phyloP scores from a whole-genome alignment of 176 grass and related monocot species.

The Eleusine indica region DNA sequence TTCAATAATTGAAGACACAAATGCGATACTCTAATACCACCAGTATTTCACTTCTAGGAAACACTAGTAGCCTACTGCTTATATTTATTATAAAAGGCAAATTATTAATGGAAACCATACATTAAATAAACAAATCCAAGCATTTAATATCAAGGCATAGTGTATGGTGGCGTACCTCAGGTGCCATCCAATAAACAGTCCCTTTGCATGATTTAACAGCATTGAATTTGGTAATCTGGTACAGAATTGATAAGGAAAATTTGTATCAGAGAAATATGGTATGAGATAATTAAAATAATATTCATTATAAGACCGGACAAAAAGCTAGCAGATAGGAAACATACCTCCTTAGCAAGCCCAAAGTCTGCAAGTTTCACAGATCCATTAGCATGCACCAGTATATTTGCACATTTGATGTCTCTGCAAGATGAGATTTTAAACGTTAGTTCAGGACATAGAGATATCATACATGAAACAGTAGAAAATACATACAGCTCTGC shows the following conservation, averaged over 20 bases:
- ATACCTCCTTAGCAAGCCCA: conserved; percentile 91
- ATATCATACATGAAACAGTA: conserved; percentile 16
- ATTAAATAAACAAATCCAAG: conserved; percentile 14
- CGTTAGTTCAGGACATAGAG: conserved; percentile 16
- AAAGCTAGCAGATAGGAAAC: conserved; percentile 24
- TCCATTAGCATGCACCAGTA: conserved; percentile 95
- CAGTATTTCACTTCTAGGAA: not conserved
- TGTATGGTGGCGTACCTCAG: conserved; percentile 69
- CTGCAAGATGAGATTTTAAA: conserved; percentile 52
- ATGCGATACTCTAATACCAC: not conserved
- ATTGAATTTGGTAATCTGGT: conserved; percentile 78
- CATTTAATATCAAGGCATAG: conserved; percentile 23
- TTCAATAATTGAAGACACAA: conserved; percentile 5
- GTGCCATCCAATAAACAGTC: conserved; percentile 99
- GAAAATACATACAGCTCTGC: not conserved
- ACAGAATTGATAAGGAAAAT: conserved; percentile 36
- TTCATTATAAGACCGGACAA: not conserved
- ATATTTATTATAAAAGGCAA: conserved; percentile 9
- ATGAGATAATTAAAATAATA: conserved; percentile 20
- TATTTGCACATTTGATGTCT: conserved; percentile 98
- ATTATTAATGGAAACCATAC: conserved; percentile 16
- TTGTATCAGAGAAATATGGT: conserved; percentile 22
- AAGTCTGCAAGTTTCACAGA: conserved; percentile 98
- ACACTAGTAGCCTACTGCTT: not conserved
- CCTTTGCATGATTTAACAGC: conserved; percentile 90